These are phyloP conservation scores for Eucalyptus camaldulensis DNA, from an alignment of 345 rosid species.

Conservation along the genomic window DNA sequence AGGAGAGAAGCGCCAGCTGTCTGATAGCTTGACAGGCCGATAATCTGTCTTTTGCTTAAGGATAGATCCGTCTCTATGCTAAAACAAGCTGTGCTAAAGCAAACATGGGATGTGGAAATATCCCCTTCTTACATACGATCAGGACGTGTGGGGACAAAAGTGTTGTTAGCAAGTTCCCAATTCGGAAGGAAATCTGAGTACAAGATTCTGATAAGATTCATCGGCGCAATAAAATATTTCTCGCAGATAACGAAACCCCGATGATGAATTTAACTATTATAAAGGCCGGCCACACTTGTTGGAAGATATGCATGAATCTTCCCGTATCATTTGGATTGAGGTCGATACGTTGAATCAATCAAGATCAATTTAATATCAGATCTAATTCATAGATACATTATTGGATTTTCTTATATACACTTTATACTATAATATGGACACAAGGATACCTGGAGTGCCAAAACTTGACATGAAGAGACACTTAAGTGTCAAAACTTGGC, in stretches of 20 bases:
- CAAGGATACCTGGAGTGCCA: fast-evolving
- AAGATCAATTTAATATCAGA: too few species aligned
- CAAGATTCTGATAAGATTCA: not conserved
- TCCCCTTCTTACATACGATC: not conserved
- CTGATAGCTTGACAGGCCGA: not conserved
- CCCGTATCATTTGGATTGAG: too few species aligned
- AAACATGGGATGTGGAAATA: not conserved
- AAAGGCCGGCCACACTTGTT: not conserved
- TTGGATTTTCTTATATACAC: too few species aligned
- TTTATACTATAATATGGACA: too few species aligned
- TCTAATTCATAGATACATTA: too few species aligned
- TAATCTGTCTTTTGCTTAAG: not conserved
- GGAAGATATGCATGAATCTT: too few species aligned
- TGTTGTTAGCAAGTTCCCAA: not conserved
- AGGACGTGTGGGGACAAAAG: not conserved
- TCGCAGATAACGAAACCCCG: not conserved
- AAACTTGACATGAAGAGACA: too few species aligned
- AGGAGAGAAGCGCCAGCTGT: not conserved
- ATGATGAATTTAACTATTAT: not conserved
- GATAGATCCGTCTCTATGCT: not conserved
- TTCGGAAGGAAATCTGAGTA: not conserved
- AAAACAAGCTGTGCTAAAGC: not conserved
- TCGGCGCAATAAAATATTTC: not conserved
- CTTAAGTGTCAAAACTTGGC: fast-evolving
- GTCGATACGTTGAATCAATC: too few species aligned